These are phyloP conservation scores for Neofusicoccum sp. DNA, from an alignment of 2,329 filamentous ascomycete genomes.

Conservation along the genomic window DNA sequence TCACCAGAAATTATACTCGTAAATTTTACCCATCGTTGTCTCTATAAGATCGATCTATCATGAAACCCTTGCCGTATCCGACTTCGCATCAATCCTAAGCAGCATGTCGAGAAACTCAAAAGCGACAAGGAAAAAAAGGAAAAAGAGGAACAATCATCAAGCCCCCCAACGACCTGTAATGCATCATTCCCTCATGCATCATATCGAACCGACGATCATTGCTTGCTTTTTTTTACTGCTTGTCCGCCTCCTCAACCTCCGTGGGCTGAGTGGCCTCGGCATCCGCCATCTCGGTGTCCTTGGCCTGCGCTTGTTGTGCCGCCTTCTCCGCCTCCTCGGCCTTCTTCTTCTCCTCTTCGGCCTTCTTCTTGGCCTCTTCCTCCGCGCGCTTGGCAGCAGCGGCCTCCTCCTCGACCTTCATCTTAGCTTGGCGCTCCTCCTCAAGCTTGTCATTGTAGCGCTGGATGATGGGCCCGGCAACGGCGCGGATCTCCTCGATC, in stretches of 20 bases:
- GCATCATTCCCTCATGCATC: conserved; percentile 15
- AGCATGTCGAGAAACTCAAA: conserved; percentile 10
- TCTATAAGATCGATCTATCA: conserved; percentile 13
- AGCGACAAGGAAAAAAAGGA: background rate
- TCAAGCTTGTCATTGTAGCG: conserved; percentile 94
- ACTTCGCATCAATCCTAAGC: conserved; percentile 9
- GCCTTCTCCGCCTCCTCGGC: conserved; percentile 74
- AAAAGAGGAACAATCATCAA: conserved; percentile 16
- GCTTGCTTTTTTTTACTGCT: conserved; percentile 11
- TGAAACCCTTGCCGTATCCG: conserved; percentile 8
- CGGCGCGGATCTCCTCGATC: conserved; percentile 89
- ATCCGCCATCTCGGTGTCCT: conserved; percentile 61
- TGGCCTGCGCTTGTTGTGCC: conserved; percentile 44
- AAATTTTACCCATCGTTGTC: conserved; percentile 11
- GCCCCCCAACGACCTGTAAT: conserved; percentile 13
- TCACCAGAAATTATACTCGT: conserved; percentile 5
- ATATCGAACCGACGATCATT: conserved; percentile 4
- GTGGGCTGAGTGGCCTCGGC: conserved; percentile 46
- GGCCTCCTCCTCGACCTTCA: conserved; percentile 64
- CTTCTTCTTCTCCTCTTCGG: conserved; percentile 65
- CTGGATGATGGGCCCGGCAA: conserved; percentile 88
- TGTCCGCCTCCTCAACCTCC: conserved; percentile 23
- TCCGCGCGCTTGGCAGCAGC: conserved; percentile 62
- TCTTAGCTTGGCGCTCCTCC: conserved; percentile 73
- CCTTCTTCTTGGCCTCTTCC: conserved; percentile 71